Base-by-base conservation (phyloP, 1,284 basidiomycete species). In the Gymnopus androsaceus region DNA sequence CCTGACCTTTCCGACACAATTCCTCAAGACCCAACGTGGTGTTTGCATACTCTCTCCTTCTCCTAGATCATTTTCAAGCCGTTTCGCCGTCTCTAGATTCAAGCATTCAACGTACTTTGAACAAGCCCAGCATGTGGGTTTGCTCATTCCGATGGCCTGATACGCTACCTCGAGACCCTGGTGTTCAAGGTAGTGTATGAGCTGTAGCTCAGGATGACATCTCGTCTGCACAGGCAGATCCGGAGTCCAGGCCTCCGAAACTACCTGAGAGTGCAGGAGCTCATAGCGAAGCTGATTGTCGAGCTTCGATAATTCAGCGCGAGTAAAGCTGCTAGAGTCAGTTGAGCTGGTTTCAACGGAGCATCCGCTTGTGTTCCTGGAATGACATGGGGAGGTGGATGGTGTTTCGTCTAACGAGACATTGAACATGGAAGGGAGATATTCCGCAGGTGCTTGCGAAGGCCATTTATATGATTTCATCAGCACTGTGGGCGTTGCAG, bases 91-190 rank as follows among this genome's bases (percentile, higher is more conserved):
- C 2, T 47, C 33, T 2, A 47, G 3, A 33, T 31, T 33, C 21
- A 57, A 40, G 21, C 37, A 38, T 6, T 48, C 33, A 7, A 59
- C 42, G 46, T 59, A 59, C 17, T 36, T 28, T 14, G 31, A 37
- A 19, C 58, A 59, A 21, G 47, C 41, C 58, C 58, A 59, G 40
- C 58, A 59, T n/a, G 54, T 37, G 5, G 51, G 58, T 38, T 57
- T 59, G 14, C 44, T 54, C n/a, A 51, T 59, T 17, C 58, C 58
- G 30, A 59, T 25, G 6, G 52, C 51, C 9, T 33, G 45, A 19
- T 41, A 54, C 11, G 40, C 45, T 17, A 50, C 44, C 11, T 54
- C 46, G 15, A 59, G 17, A 9, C 33, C 17, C 36, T 44, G 25
- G 8, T 25, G 33, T 17, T 45, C 55, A 7, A 59, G 45, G 41